Evolutionary conservation across 2,329 filamentous ascomycete genomes (phyloP).

Genomic region (Cordyceps farinosa): DNA sequence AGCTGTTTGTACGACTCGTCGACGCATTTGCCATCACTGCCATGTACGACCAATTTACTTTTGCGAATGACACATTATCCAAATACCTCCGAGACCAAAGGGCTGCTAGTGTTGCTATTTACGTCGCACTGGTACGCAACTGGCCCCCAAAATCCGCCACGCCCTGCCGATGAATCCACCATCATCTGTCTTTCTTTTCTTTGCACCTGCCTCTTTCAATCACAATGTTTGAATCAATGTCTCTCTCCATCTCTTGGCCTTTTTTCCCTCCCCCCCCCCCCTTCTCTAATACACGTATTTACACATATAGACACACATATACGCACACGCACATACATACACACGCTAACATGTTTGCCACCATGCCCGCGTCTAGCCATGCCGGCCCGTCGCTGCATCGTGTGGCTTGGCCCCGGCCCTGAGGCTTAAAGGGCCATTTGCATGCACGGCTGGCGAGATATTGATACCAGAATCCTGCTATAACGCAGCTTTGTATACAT

Average conservation of each 20-base stretch:
- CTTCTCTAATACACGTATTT: background rate
- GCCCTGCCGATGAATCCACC: background rate
- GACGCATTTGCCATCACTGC: too few species aligned
- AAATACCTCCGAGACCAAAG: too few species aligned
- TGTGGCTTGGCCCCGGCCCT: slow-evolving; percentile 2
- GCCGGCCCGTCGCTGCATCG: slow-evolving; percentile 10
- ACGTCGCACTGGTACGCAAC: background rate
- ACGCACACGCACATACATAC: too few species aligned
- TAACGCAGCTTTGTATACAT: background rate
- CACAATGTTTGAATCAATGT: background rate
- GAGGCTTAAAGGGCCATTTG: background rate
- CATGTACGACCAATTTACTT: too few species aligned
- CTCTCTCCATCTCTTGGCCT: background rate
- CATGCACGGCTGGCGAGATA: slow-evolving; percentile 7
- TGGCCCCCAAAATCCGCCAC: background rate
- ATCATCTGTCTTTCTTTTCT: background rate
- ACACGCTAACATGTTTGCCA: background rate
- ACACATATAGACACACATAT: too few species aligned
- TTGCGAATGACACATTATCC: too few species aligned
- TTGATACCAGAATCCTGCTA: slow-evolving; percentile 10
- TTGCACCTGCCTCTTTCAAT: background rate
- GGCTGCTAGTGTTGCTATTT: too few species aligned
- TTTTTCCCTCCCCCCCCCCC: background rate
- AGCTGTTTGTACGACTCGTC: too few species aligned
- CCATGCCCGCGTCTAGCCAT: slow-evolving; percentile 8